phyloP scores from a whole-genome alignment of 2,329 filamentous ascomycete species.

The Zymoseptoria pseudotritici region DNA sequence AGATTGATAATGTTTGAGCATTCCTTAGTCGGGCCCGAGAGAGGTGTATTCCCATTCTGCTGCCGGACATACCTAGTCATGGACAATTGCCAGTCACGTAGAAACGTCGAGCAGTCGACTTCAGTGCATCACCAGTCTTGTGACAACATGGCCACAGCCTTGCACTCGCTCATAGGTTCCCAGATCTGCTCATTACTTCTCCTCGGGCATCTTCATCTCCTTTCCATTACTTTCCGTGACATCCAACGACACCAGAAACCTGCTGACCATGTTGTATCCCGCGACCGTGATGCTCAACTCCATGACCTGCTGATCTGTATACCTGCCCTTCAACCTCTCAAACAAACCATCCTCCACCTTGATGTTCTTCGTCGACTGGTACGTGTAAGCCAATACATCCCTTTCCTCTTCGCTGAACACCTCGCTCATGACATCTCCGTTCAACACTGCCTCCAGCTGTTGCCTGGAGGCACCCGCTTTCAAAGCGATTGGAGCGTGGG shows the following conservation, averaged over 20 bases:
- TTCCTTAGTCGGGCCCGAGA: too few relatives aligned
- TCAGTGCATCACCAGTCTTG: not conserved
- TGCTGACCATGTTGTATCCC: constrained; percentile 33
- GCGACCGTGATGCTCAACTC: constrained; percentile 32
- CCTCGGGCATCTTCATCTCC: constrained; percentile 26
- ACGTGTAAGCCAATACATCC: constrained; percentile 28
- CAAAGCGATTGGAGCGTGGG: constrained; percentile 27
- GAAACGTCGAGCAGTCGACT: not conserved
- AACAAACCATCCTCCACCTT: constrained; percentile 26
- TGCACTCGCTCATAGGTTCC: not conserved
- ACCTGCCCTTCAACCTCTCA: constrained; percentile 24
- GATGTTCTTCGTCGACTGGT: constrained; percentile 28
- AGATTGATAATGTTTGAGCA: too few relatives aligned
- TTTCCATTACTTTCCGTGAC: constrained; percentile 33
- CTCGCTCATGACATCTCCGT: constrained; percentile 15
- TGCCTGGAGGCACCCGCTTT: constrained; percentile 24
- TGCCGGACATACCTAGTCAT: too few relatives aligned
- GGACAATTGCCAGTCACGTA: too few relatives aligned
- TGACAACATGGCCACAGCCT: not conserved
- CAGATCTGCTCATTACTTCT: not conserved
- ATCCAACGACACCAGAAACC: constrained; percentile 33
- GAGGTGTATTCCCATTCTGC: too few relatives aligned
- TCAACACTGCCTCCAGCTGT: constrained; percentile 21
- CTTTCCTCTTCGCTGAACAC: constrained; percentile 24
- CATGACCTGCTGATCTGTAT: constrained; percentile 29